phyloP scores from a whole-genome alignment of 1,139 yeast genomes.

The Yamadazyma spencermartinsiae region DNA sequence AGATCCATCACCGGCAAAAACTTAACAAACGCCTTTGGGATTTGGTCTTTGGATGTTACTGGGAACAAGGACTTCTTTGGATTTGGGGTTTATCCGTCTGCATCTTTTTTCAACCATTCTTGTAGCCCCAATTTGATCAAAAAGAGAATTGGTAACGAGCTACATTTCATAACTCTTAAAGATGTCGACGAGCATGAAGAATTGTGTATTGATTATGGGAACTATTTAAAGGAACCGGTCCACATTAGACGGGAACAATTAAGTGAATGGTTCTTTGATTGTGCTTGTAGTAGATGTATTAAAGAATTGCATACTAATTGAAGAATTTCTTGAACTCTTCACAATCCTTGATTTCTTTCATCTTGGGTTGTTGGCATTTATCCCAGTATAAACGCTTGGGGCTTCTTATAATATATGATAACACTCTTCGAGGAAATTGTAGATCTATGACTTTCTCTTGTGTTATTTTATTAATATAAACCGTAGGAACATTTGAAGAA shows the following conservation, averaged over 20 bases:
- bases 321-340: slow-evolving; percentile 55
- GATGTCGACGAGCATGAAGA: slow-evolving; percentile 48
- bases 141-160: slow-evolving; percentile 20
- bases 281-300: slow-evolving; percentile 53
- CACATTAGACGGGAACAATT: slow-evolving; percentile 44
- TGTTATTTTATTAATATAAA: slow-evolving; percentile 26
- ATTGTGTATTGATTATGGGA: slow-evolving; percentile 64
- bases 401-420: slow-evolving; percentile 58
- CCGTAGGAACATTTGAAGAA: slow-evolving; percentile 12
- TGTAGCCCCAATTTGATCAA: slow-evolving; percentile 53
- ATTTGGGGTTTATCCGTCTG: slow-evolving; percentile 64
- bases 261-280: slow-evolving; percentile 61
- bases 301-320: slow-evolving; percentile 14
- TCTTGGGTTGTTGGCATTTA: slow-evolving; percentile 60
- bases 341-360: slow-evolving; percentile 62
- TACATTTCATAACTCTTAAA: slow-evolving; percentile 26
- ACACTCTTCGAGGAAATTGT: slow-evolving; percentile 76
- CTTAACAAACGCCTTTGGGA: slow-evolving; percentile 75
- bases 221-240: slow-evolving; percentile 43
- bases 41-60: slow-evolving; percentile 52
- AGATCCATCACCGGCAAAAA: slow-evolving; percentile 60
- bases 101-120: slow-evolving; percentile 71
- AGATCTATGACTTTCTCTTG: slow-evolving; percentile 50
- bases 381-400: slow-evolving; percentile 74
- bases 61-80: slow-evolving; percentile 65